Evolutionary conservation across 139 green algal species (phyloP), one percentile per base, ranked within the genome.

Genomic region (Yamagishiella unicocca): DNA sequence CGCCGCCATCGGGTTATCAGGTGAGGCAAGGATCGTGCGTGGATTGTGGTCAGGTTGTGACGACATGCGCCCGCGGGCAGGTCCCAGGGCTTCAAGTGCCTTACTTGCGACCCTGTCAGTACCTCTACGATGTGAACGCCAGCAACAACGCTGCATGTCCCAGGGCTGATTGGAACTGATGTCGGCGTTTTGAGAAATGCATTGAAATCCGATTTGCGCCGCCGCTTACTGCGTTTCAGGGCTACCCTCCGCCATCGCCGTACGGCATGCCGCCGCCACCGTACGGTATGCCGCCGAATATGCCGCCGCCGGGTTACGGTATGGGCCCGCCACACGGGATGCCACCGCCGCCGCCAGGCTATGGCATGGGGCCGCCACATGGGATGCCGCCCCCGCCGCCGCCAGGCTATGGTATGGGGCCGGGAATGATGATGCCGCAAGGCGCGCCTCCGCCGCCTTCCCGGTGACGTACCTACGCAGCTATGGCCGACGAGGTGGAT

Each of bases 301-400:
- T 14, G 75, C 31, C 46, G 45, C 55, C 66, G 25, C 54, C 46
- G n/a, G 31, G 53, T n/a, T 62, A 83, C 40, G 42, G 70, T 17
- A 70, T 78, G 53, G 31, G 25, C 40, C 62, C 43, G 2, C 46
- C 42, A 31, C 37, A 42, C 14, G 45, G 66, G 53, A 81, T 83
- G 64, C 53, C n/a, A 19, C 84, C 73, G 50, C 84, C 55, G 35
- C 83, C 82, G 22, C 54, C 37, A 40, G 54, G 55, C 25, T 83
- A 83, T 33, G 75, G 83, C 55, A 84, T 89, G 84, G 72, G 72
- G 35, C 89, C 84, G 25, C 89, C 88, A 27, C 77, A 80, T 2
- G 73, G 74, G 33, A 70, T 85, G 35, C 83, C 77, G 55, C 89
- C 89, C 81, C 83, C 78, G 10, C 87, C 89, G 53, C 84, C 84